Evolutionary conservation across 345 rosid species (phyloP), one percentile per base, ranked within the genome.

Genomic region (Erysimum cheiranthoides): DNA sequence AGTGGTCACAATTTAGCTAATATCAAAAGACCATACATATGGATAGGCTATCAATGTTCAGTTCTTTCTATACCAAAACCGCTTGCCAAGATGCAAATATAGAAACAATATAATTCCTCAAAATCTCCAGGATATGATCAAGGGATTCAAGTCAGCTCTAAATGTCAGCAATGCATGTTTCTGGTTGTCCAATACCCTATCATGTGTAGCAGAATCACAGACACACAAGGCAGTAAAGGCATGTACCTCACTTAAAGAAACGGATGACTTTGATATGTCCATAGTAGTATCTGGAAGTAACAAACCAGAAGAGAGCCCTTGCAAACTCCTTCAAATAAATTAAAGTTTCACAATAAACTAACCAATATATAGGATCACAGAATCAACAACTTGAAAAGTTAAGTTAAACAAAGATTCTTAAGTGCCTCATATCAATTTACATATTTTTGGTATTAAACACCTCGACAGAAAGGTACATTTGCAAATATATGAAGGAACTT

Each of bases 281-380:
- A 6, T 54, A 63, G 59, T 63, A 54, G 83, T 66, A 74, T 81
- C 87, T 77, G 78, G 61, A 74, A 78, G 84, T 58, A 80, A 49
- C 75, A 85, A 47, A 39, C 74, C 53, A 21, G 76, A 79, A 60
- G 87, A 89, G 65, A 94, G 89, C 64, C 84, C 88, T 82, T 85
- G 95, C 89, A 92, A 82, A 81, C 95, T 84, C 97, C 98, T 94
- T 81, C 78, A 76, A 14, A 76, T 59, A 60, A 79, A 79, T 76
- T 25, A n/a, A 50, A 68, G 67, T 49, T 40, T 68, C 70, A 51
- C 63, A 75, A 62, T 11, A 47, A 32, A 61, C 32, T 34, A 34
- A 50, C 40, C 46, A 38, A 63, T 18, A 49, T 63, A 70, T 36
- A 70, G 63, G 58, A 51, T 62, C 43, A 28, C 64, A 51, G 40